Conservation (phyloP, 2,329 filamentous ascomycete species). For the Diaporthe sp. region DNA sequence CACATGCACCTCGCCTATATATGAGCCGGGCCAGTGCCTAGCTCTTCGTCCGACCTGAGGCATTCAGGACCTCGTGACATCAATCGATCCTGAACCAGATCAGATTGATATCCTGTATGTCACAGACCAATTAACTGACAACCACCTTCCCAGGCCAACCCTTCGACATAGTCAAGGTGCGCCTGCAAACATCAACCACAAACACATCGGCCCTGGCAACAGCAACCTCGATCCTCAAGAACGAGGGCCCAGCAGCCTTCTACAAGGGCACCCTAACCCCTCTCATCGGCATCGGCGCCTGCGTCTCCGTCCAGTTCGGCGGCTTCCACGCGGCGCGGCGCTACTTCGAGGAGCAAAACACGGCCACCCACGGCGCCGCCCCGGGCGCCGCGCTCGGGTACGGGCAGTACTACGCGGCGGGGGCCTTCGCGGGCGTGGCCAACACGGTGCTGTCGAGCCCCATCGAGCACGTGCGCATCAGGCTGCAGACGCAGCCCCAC, state of each 20-base stretch:
- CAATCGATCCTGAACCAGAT: background rate
- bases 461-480: slow-evolving; percentile 97
- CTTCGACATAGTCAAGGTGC: slow-evolving; percentile 96
- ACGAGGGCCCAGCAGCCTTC: slow-evolving; percentile 91
- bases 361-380: slow-evolving; percentile 65
- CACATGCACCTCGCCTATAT: no score
- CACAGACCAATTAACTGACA: slow-evolving; percentile 3
- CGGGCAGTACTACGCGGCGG: slow-evolving; percentile 87
- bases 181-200: slow-evolving; percentile 87
- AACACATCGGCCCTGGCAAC: slow-evolving; percentile 85
- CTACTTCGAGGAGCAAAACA: slow-evolving; percentile 82
- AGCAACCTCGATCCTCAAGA: slow-evolving; percentile 84
- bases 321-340: slow-evolving; percentile 94
- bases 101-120: no score
- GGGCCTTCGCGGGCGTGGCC: slow-evolving; percentile 91
- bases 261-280: slow-evolving; percentile 99
- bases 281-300: slow-evolving; percentile 94
- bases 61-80: background rate
- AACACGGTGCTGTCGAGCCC: slow-evolving; percentile 90
- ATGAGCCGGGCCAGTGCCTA: slow-evolving; percentile 7
- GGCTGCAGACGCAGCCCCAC: slow-evolving; percentile 96
- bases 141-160: slow-evolving; percentile 64
- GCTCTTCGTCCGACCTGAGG: background rate
- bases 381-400: slow-evolving; percentile 77
- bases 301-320: slow-evolving; percentile 98